Evolutionary conservation across 192 early-diverging fungal species (phyloP), one percentile per base, ranked within the genome.

Genomic region (Backusella circina): DNA sequence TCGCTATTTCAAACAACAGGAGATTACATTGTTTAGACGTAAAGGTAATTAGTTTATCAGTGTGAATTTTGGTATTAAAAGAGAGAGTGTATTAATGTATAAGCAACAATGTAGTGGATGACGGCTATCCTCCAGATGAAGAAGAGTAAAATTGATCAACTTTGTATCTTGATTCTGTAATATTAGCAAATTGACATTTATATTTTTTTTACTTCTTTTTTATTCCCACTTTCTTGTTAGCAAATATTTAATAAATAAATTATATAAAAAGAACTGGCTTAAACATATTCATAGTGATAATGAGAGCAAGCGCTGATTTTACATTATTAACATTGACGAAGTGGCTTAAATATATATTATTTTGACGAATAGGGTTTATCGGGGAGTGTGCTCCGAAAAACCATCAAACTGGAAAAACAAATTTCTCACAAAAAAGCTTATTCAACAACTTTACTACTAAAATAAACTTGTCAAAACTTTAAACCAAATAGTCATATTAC

Each of bases 1-100:
- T 51, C 87, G 97, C 66, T 99, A 99, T 81, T 99, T 98, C 78
- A 99, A 98, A 88, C 97, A 98, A 83, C 97, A 98, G 82, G 98
- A 99, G 75, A 95, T 95, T 47, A 95, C 93, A 12, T 88, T 95
- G 31, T 93, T 88, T 83, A 84, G 93, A 74, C 86, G 85, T 35
- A 80, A 67, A 73, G 75, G 84, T 84, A 77, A 70, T 64, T 23
- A 26, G 10, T 32, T 26, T 16, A 26, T 57, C 21, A 13, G 30
- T 44, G 15, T 31, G n/a, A 16, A 72, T 18, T 30, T 30, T 33
- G 54, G 10, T 51, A 31, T n/a, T n/a, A 30, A 12, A 7, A 10
- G 18, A 18, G 44, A 5, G 39, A 3, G 39, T n/a, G 6, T 32
- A 64, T 65, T 32, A 13, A 21, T 5, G 5, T 57, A 13, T 26